phyloP scores from a whole-genome alignment of 1,284 basidiomycete genomes.

The Moesziomyces parantarcticus region DNA sequence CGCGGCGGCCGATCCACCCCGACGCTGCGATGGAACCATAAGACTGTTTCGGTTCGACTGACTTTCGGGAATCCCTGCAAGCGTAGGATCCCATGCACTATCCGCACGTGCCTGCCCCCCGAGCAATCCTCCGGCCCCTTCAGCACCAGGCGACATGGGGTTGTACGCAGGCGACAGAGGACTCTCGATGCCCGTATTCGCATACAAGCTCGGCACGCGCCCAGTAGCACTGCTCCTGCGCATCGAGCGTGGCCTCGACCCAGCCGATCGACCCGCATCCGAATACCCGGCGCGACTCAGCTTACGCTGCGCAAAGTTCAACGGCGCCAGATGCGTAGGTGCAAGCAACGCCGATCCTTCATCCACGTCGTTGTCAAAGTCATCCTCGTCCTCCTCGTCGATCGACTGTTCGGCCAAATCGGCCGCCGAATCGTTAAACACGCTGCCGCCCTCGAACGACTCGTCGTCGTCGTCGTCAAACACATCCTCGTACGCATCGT shows the following conservation, averaged over 20 bases:
- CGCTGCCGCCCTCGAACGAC: slow-evolving; percentile 26
- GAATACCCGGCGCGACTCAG: slow-evolving; percentile 28
- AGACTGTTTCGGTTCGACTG: slow-evolving; percentile 36
- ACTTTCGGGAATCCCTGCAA: slow-evolving; percentile 60
- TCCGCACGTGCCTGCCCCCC: slow-evolving; percentile 11
- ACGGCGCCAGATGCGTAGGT: slow-evolving; percentile 55
- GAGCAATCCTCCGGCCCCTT: slow-evolving; percentile 4
- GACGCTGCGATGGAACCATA: slow-evolving; percentile 7
- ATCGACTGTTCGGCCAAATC: slow-evolving; percentile 20
- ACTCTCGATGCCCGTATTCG: slow-evolving; percentile 57
- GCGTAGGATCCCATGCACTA: slow-evolving; percentile 54
- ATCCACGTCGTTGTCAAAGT: slow-evolving; percentile 14
- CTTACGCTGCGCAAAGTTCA: slow-evolving; percentile 62
- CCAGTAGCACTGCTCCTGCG: slow-evolving; percentile 36
- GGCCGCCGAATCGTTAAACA: slow-evolving; percentile 62
- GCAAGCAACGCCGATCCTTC: slow-evolving; percentile 43
- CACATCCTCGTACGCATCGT: slow-evolving; percentile 71
- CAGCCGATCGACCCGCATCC: slow-evolving; percentile 32
- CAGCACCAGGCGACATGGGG: slow-evolving; percentile 15
- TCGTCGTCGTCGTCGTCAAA: slow-evolving; percentile 73
- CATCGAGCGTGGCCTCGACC: slow-evolving; percentile 30
- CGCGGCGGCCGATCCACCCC: slow-evolving; percentile 5
- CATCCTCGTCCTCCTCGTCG: slow-evolving; percentile 44
- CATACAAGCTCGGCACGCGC: slow-evolving; percentile 56
- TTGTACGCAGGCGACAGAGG: slow-evolving; percentile 27